Conservation (phyloP, 441 rosid species). For the Eruca vesicaria region DNA sequence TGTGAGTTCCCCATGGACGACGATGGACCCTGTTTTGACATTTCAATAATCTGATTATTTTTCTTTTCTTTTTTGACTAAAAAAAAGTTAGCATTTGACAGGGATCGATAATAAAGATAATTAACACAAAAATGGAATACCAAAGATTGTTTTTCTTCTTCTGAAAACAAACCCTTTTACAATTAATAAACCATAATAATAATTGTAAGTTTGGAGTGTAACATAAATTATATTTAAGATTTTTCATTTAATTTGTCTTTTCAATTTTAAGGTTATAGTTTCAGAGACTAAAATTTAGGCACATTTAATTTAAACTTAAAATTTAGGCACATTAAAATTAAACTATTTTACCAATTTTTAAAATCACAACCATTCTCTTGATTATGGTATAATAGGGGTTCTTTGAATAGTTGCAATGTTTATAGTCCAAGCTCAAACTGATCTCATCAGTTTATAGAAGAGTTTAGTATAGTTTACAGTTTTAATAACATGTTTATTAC, state of each 20-base stretch:
- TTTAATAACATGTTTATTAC: no score
- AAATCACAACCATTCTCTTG: neutral
- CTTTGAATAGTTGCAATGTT: neutral
- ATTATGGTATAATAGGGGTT: neutral
- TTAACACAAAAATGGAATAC: neutral
- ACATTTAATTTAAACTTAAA: no score
- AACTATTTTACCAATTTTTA: neutral
- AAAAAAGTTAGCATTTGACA: neutral
- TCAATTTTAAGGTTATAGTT: neutral
- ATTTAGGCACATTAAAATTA: neutral
- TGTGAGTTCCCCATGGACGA: constrained; percentile 1
- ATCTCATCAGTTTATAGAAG: neutral
- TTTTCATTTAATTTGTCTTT: neutral
- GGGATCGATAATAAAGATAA: neutral
- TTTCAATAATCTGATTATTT: neutral
- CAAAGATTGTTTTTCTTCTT: neutral
- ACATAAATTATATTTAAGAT: neutral
- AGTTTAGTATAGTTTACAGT: neutral
- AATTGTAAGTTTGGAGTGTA: neutral
- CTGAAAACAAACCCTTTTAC: neutral
- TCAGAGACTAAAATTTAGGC: no score
- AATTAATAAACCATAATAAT: neutral
- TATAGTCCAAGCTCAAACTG: neutral
- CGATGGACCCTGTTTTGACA: neutral
- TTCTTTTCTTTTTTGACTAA: neutral